phyloP scores from a whole-genome alignment of 202 grass and related monocot genomes.

The Tripidium arundinaceum region DNA sequence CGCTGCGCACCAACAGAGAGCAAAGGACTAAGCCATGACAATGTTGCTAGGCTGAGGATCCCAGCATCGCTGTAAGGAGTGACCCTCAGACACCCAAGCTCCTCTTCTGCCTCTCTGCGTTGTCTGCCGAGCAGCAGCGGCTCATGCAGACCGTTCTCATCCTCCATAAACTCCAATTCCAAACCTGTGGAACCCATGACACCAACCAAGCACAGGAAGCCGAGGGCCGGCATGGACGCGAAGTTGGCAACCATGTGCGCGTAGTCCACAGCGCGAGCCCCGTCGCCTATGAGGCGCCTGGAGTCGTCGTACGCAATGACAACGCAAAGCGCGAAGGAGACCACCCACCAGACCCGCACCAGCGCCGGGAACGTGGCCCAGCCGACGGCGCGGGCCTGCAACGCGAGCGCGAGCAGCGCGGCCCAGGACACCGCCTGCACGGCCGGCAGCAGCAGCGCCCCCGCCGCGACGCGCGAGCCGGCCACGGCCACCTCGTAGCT shows the following conservation, averaged over 20 bases:
- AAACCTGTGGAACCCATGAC: constrained; percentile 66
- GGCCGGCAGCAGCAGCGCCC: constrained; percentile 42
- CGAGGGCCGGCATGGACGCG: constrained; percentile 51
- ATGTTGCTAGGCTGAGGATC: constrained; percentile 64
- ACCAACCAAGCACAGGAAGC: constrained; percentile 75
- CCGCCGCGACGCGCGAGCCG: neutral
- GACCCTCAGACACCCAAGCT: constrained; percentile 60
- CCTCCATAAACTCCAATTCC: constrained; percentile 44
- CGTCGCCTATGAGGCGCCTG: constrained; percentile 32
- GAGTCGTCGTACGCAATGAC: constrained; percentile 51
- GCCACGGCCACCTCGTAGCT: constrained; percentile 44
- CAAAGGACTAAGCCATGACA: constrained; percentile 72
- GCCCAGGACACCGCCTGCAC: constrained; percentile 65
- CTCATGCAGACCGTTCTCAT: constrained; percentile 39
- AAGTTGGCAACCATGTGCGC: constrained; percentile 71
- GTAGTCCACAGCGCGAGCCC: constrained; percentile 8
- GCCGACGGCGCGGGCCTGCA: constrained; percentile 44
- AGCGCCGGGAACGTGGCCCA: constrained; percentile 59
- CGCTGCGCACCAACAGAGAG: constrained; percentile 70
- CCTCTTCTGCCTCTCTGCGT: constrained; percentile 50
- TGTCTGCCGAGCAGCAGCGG: constrained; percentile 51
- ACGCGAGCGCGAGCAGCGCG: constrained; percentile 44
- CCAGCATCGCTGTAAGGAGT: constrained; percentile 75
- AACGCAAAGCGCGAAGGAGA: constrained; percentile 72
- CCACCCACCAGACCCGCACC: constrained; percentile 79